Evolutionary conservation across 1,284 basidiomycete genomes (phyloP), one percentile per base, ranked within the genome.

Genomic region (Naganishia sp.): DNA sequence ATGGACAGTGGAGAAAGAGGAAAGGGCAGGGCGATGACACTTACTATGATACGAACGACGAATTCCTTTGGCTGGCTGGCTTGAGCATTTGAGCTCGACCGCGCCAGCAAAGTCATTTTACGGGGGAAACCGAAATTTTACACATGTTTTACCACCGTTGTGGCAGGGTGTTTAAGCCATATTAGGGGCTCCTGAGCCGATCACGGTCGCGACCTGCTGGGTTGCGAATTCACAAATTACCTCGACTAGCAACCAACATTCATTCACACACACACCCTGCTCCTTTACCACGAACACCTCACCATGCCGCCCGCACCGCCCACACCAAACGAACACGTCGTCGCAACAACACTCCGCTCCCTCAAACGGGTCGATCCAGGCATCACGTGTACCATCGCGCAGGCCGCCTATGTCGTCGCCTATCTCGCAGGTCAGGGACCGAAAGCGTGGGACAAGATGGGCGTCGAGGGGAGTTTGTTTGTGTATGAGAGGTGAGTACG

Each of bases 401-500:
- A 53, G 52, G 52, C 52, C 11, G 52, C 25, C 10, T 53, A 53
- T 39, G 52, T 53, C 52, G 52, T 53, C 23, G 43, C 55, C 23
- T 46, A 57, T 31, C 55, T 17, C 18, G 1, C 13, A n/a, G 28
- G 17, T n/a, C 17, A 39, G 49, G 47, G 47, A n/a, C 18, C 35
- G 15, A 17, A 42, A 9, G 18, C 25, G 21, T 61, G 58, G 58
- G 58, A 61, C 13, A 61, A 61, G 58, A 51, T 61, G 58, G 58
- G 58, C 21, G 58, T 61, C n/a, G 58, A 61, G 47, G 58, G 58
- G 28, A 41, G 47, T 17, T 31, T 61, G 58, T 61, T 50, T 41
- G 58, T 61, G 17, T 61, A 61, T 43, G 47, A 61, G 58, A 61
- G 58, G 58, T 61, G 46, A 54, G 52, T 54, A 3, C 28, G 50